phyloP scores from a whole-genome alignment of 495 filamentous ascomycete genomes.

The Annulohypoxylon nitens region DNA sequence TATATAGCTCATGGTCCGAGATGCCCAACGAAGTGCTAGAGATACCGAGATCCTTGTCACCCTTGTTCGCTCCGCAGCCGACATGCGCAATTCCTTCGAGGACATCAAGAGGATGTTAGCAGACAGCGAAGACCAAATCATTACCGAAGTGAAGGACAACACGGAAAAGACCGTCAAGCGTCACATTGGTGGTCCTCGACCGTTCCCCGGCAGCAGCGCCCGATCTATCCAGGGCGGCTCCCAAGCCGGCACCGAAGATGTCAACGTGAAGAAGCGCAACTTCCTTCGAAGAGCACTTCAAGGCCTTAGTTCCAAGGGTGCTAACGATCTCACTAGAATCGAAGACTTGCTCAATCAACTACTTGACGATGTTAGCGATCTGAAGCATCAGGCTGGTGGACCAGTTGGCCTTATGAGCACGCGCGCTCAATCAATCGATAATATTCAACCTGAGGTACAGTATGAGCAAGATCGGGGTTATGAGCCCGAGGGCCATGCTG shows the following conservation, averaged over 20 bases:
- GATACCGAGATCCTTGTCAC: slow-evolving; percentile 98
- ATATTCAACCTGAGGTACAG: slow-evolving; percentile 67
- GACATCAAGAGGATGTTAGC: slow-evolving; percentile 94
- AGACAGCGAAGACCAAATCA: slow-evolving; percentile 85
- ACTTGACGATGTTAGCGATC: slow-evolving; percentile 87
- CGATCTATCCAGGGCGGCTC: slow-evolving; percentile 68
- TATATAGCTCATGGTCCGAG: slow-evolving; percentile 88
- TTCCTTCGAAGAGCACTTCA: slow-evolving; percentile 92
- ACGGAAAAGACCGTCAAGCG: slow-evolving; percentile 86
- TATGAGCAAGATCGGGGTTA: slow-evolving; percentile 75
- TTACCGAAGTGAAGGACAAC: slow-evolving; percentile 84
- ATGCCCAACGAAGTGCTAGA: slow-evolving; percentile 94
- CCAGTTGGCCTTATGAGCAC: slow-evolving; percentile 51
- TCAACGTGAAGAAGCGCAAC: slow-evolving; percentile 83
- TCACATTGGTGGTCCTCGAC: slow-evolving; percentile 87
- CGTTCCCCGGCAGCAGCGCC: slow-evolving; percentile 75
- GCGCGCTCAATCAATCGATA: slow-evolving; percentile 64
- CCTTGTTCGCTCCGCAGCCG: slow-evolving; percentile 90
- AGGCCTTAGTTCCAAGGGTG: slow-evolving; percentile 85
- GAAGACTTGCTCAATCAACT: slow-evolving; percentile 96
- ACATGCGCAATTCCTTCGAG: slow-evolving; percentile 97
- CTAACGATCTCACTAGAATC: slow-evolving; percentile 89
- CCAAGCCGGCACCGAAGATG: slow-evolving; percentile 78
- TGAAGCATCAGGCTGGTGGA: slow-evolving; percentile 73
- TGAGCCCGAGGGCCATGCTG: slow-evolving; percentile 85